These are phyloP conservation scores for Coniochaeta hoffmannii DNA, from an alignment of 2,329 filamentous ascomycete species.

Conservation along the genomic window DNA sequence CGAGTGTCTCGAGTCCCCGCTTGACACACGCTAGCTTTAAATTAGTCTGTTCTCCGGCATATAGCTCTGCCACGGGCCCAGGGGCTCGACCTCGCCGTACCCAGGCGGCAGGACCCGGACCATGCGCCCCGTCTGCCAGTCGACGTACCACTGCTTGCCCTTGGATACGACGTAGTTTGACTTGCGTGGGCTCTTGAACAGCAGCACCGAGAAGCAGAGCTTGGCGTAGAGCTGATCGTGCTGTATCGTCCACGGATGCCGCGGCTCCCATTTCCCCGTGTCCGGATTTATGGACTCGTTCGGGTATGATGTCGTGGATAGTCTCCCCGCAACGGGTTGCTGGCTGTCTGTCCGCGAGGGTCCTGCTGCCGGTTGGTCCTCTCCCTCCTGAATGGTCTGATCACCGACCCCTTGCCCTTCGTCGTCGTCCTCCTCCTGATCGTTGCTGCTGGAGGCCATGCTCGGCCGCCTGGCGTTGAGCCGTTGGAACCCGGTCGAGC, in stretches of 20 bases:
- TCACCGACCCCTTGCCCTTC: conserved; percentile 6
- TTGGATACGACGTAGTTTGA: conserved; percentile 49
- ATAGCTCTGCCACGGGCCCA: conserved; percentile 39
- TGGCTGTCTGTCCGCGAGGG: conserved; percentile 5
- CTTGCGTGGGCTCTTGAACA: conserved; percentile 50
- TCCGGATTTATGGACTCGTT: conserved; percentile 37
- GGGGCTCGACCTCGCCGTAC: conserved; percentile 43
- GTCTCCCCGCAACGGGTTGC: conserved; percentile 23
- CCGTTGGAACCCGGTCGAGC: conserved; percentile 13
- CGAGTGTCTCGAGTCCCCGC: not conserved
- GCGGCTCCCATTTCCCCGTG: conserved; percentile 49
- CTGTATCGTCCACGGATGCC: conserved; percentile 44
- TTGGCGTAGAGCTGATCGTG: conserved; percentile 55
- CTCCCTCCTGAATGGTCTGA: conserved; percentile 9
- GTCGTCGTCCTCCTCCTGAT: conserved; percentile 9
- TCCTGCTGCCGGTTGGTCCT: conserved; percentile 2
- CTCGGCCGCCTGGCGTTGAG: conserved; percentile 12
- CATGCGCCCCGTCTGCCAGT: conserved; percentile 51
- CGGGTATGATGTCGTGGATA: conserved; percentile 37
- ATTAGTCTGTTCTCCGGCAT: conserved; percentile 41
- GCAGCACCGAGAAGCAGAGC: conserved; percentile 50
- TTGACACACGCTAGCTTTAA: conserved; percentile 17
- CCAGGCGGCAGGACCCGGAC: conserved; percentile 44
- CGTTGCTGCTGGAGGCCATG: conserved; percentile 8
- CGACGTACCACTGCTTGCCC: conserved; percentile 51